Evolutionary conservation across 73 alveolate genomes (phyloP).

Genomic region (Durusdinium trenchii): DNA sequence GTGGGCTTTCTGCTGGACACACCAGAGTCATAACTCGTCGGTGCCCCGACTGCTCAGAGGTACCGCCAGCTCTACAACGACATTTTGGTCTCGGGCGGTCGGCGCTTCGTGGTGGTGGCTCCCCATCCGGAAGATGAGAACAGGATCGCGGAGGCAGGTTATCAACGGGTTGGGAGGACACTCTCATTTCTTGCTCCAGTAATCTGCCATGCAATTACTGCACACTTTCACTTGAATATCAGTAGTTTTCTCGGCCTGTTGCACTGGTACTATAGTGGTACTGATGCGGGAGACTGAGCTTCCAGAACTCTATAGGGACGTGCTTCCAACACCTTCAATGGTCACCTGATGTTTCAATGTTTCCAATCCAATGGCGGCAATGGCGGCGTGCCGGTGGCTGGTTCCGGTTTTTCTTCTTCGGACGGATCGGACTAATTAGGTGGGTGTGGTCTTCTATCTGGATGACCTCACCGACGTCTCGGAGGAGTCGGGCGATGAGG

Average conservation of each 20-base stretch:
- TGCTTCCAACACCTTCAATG: no score
- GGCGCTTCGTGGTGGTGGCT: slow-evolving; percentile 59
- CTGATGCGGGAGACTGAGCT: no score
- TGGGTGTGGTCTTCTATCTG: slow-evolving; percentile 59
- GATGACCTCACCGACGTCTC: slow-evolving; percentile 66
- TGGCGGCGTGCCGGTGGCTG: neutral
- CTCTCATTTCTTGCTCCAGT: no score
- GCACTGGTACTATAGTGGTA: no score
- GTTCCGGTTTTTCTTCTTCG: neutral
- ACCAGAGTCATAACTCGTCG: neutral
- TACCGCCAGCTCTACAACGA: slow-evolving; percentile 84
- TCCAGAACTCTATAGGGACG: no score
- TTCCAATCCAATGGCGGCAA: neutral
- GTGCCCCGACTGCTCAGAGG: neutral
- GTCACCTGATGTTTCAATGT: no score
- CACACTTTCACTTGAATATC: no score
- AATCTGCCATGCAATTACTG: no score
- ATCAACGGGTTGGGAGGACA: no score
- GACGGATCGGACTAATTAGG: neutral
- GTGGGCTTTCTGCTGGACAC: slow-evolving; percentile 27
- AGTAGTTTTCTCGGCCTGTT: no score
- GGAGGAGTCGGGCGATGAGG: slow-evolving; percentile 67
- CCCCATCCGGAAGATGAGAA: slow-evolving; percentile 23
- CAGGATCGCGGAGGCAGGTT: slow-evolving; percentile 33
- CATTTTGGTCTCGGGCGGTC: slow-evolving; percentile 58